phyloP scores from a whole-genome alignment of 192 early-diverging fungal species.

The Backusella macrospora region DNA sequence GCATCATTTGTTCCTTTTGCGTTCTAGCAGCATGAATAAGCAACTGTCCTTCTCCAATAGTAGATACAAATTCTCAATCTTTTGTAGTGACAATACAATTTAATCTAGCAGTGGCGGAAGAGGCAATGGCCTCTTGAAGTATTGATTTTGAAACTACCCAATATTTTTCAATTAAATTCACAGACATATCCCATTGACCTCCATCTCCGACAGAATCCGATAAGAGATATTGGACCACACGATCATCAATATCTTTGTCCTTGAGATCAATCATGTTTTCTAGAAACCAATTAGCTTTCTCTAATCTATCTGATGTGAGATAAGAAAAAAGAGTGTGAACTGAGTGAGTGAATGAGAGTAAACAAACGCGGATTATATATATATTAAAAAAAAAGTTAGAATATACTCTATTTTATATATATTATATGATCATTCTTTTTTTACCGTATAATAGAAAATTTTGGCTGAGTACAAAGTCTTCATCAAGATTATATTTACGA shows the following conservation, averaged over 20 bases:
- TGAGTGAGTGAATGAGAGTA: too few relatives aligned
- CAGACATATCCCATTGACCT: constrained; percentile 82
- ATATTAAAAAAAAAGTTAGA: too few relatives aligned
- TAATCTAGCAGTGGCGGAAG: constrained; percentile 61
- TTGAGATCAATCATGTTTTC: constrained; percentile 72
- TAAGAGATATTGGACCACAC: constrained; percentile 71
- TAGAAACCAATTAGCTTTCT: constrained; percentile 83
- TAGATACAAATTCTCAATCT: constrained; percentile 70
- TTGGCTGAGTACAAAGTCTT: constrained; percentile 80
- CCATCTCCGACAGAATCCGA: constrained; percentile 69
- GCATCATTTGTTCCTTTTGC: constrained; percentile 61
- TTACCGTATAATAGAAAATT: constrained; percentile 58
- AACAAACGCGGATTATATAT: not conserved
- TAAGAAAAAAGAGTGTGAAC: too few relatives aligned
- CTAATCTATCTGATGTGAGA: constrained; percentile 62
- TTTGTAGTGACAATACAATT: constrained; percentile 65
- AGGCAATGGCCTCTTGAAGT: constrained; percentile 69
- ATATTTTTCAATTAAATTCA: constrained; percentile 76
- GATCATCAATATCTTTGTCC: constrained; percentile 62
- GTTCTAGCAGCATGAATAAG: too few relatives aligned
- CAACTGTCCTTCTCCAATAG: too few relatives aligned
- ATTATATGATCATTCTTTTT: too few relatives aligned
- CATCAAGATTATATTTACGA: constrained; percentile 60
- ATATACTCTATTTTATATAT: too few relatives aligned
- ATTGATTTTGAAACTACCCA: constrained; percentile 69